Conservation (phyloP, 2,329 filamentous ascomycete genomes). For the Epichloe sp. region DNA sequence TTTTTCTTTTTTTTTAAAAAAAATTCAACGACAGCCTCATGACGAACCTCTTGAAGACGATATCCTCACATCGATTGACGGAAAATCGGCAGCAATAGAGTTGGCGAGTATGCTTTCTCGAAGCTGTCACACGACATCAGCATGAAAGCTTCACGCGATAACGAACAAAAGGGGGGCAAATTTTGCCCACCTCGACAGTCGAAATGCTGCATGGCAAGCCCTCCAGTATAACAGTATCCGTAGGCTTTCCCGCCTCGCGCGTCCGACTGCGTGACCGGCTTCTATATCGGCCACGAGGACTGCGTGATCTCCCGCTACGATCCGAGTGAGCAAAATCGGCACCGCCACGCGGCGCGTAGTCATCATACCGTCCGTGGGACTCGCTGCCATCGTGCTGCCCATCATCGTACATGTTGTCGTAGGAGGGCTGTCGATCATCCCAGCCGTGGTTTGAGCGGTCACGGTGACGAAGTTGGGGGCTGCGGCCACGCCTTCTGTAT, state of each 20-base stretch:
- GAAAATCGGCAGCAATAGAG: slow-evolving; percentile 22
- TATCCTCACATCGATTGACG: slow-evolving; percentile 26
- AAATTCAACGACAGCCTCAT: not conserved
- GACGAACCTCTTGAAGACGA: slow-evolving; percentile 21
- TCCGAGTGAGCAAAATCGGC: not conserved
- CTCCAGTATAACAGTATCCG: slow-evolving; percentile 41
- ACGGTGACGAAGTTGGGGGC: slow-evolving; percentile 4
- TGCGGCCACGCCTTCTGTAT: slow-evolving; percentile 11
- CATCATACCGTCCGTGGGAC: slow-evolving; percentile 9
- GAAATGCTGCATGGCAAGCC: slow-evolving; percentile 36
- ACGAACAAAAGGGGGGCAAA: slow-evolving; percentile 3
- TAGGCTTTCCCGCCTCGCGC: slow-evolving; percentile 28
- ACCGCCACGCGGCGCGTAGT: slow-evolving; percentile 10
- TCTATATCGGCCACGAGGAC: slow-evolving; percentile 15
- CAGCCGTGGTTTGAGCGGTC: slow-evolving; percentile 14
- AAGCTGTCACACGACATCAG: slow-evolving; percentile 15
- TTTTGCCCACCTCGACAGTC: slow-evolving; percentile 31
- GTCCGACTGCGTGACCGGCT: slow-evolving; percentile 23
- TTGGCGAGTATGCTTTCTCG: slow-evolving; percentile 22
- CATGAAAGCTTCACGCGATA: not conserved
- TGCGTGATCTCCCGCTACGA: slow-evolving; percentile 12
- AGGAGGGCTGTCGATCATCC: slow-evolving; percentile 17
- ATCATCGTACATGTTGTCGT: slow-evolving; percentile 27
- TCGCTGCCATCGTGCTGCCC: slow-evolving; percentile 15
- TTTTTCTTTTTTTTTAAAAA: not conserved